Percentiles rank a stretch among this genome's conserved stretches.
These are phyloP conservation scores for Saturnispora dispora DNA, from an alignment of 805 yeast species.

Conservation along the genomic window DNA sequence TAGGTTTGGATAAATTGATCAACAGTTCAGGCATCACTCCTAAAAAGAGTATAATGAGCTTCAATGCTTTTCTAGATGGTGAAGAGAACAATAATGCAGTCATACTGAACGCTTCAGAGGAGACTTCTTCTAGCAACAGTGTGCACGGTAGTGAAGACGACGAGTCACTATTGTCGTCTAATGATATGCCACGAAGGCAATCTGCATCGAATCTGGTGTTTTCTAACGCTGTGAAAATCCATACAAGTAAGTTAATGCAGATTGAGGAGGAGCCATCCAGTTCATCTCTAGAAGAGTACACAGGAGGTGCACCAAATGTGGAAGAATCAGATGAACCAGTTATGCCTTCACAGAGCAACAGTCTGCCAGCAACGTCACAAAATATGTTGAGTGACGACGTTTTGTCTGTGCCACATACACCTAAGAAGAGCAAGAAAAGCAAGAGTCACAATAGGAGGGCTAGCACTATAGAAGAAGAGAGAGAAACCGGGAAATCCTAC, in stretches of 20 bases:
- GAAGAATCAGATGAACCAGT: not conserved
- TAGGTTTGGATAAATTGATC: slow-evolving; percentile 7
- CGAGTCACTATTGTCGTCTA: not conserved
- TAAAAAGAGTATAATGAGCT: slow-evolving; percentile 10
- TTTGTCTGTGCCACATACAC: not conserved
- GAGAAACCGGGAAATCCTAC: slow-evolving; percentile 43
- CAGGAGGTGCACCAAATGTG: not conserved
- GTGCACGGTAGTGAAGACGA: not conserved
- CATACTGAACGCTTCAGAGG: slow-evolving; percentile 6
- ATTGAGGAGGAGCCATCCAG: not conserved
- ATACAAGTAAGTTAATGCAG: not conserved
- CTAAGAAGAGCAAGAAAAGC: not conserved
- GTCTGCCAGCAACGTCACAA: not conserved
- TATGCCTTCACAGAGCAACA: not conserved
- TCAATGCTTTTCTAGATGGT: slow-evolving; percentile 11
- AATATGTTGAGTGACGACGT: not conserved
- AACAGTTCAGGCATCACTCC: slow-evolving; percentile 2
- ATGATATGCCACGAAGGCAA: not conserved
- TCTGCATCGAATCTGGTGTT: not conserved
- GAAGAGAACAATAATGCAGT: slow-evolving; percentile 15
- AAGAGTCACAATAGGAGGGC: not conserved
- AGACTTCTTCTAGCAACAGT: not conserved
- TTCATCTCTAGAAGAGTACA: not conserved
- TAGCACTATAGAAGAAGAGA: slow-evolving; percentile 48
- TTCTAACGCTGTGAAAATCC: not conserved